Base-by-base conservation (phyloP, 73 alveolate species). In the Paraurostyla sp. region DNA sequence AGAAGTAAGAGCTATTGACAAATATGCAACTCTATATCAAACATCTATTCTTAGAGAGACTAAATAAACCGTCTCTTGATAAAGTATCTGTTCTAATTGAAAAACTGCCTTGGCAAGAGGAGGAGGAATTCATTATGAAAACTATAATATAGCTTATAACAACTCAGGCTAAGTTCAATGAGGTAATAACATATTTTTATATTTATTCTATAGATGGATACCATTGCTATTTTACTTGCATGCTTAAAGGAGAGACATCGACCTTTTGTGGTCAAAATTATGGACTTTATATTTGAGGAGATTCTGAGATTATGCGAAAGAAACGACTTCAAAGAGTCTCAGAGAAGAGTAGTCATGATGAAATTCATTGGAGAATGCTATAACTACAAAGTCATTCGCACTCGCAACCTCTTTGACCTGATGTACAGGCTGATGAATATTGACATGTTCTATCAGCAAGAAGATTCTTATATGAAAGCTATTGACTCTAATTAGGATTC, bases 321-420 rank as follows among this genome's bases (percentile, higher is more conserved):
- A 40, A 91, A 91, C 58, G 96, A 91, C 76, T 91, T 91, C 42
- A 91, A 91, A 6, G 96, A 91, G 71, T 63, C 88, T 73, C 87
- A 91, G 20, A 41, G 87, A 76, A 32, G 96, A 58, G 94, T 80
- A 2, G 36, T 87, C 20, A 80, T 86, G 42, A 83, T 91, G 91
- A 91, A 91, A 51, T 75, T 91, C 48, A 88, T 91, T 52, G 94
- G 96, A 2, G 96, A 91, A 83, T 87, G 87, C 60, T 91, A 91
- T 89, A 91, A 91, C 85, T 91, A 33, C 42, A 60, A 59, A 58
- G 78, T 52, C 36, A 6, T 85, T 9, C 88, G 45, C 54, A 57
- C 87, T 29, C 23, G 33, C 35, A 48, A 33, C 22, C 71, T 85
- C 32, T 71, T 65, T 40, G 87, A 69, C n/a, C 43, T 81, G 16